Evolutionary conservation across 225 moss, liverwort and hornwort genomes (phyloP), one percentile per base, ranked within the genome.

Genomic region (Physcomitrellopsis africana): DNA sequence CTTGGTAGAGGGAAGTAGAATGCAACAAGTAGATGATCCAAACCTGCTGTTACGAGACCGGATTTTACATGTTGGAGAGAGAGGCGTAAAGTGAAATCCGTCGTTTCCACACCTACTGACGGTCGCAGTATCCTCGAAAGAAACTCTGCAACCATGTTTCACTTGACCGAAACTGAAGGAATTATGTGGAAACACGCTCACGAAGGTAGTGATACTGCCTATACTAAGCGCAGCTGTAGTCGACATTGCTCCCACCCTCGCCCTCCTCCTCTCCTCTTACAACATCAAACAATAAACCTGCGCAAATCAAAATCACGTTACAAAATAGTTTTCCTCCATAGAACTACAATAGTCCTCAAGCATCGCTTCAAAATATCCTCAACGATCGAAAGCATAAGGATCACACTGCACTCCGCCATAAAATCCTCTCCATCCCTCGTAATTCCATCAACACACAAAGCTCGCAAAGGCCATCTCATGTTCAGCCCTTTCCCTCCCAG

Each of bases 21-120:
- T 0, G 60, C 0, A 51, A 19, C 2, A 16, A 59, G 54, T 15
- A 55, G 47, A 75, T 49, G 61, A 56, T 32, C 13, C 70, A 9
- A 70, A 95, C 92, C 91, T 91, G 77, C 82, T 87, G 43, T 77
- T 83, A 68, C 82, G 88, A 60, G 84, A 69, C 37, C 88, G 83
- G 59, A 86, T 83, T 65, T 70, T 77, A 81, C 91, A 93, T 12
- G 89, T 84, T 17, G 89, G 85, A 78, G 90, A 86, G 1, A 85
- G 60, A 44, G 80, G 78, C 45, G 87, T 64, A 74, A 83, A 82
- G 80, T 52, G 79, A 23, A 84, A 81, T 37, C 86, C 75, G 24
- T 82, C 67, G 76, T 57, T 72, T 69, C 68, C 81, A 78, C 63
- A 57, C 77, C 83, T 78, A 52, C 81, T 63, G 17, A 77, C 61